These are phyloP conservation scores for Pulicaria dysenterica DNA, from an alignment of 129 eudicot species.

Conservation along the genomic window DNA sequence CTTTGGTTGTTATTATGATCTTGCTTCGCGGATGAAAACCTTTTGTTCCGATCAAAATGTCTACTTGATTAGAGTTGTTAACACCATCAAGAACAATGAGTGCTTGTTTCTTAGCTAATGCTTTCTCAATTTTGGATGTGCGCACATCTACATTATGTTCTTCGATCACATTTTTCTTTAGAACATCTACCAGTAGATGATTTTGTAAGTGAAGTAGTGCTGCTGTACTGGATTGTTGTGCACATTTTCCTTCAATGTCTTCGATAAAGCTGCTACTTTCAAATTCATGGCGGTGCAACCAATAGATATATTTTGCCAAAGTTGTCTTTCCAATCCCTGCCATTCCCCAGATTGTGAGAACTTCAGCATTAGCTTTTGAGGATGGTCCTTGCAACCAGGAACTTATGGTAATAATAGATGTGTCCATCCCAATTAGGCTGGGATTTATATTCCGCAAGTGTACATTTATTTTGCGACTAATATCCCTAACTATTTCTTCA, in stretches of 20 bases:
- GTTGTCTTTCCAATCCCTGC: too few relatives aligned
- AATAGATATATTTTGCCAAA: too few relatives aligned
- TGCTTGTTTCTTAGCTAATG: not conserved
- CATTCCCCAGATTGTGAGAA: too few relatives aligned
- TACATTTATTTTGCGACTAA: too few relatives aligned
- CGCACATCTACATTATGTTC: not conserved
- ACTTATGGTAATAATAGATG: too few relatives aligned
- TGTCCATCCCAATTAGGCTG: too few relatives aligned
- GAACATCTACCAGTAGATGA: not conserved
- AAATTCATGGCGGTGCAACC: not conserved
- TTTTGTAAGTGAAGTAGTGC: not conserved
- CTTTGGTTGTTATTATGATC: too few relatives aligned
- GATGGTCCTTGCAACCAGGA: too few relatives aligned
- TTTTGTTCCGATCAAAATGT: not conserved
- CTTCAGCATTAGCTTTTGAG: too few relatives aligned
- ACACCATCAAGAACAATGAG: slow-evolving; percentile 22
- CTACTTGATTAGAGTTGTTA: not conserved
- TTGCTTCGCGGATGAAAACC: slow-evolving; percentile 17
- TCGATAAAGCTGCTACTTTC: not conserved
- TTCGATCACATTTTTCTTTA: not conserved
- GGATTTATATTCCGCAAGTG: too few relatives aligned
- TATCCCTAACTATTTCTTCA: slow-evolving; percentile 9
- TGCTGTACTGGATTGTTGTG: not conserved
- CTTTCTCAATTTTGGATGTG: not conserved
- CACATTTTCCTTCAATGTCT: not conserved